These are phyloP conservation scores for Pyronema omphalodes DNA, from an alignment of 495 filamentous ascomycete species.

Conservation along the genomic window DNA sequence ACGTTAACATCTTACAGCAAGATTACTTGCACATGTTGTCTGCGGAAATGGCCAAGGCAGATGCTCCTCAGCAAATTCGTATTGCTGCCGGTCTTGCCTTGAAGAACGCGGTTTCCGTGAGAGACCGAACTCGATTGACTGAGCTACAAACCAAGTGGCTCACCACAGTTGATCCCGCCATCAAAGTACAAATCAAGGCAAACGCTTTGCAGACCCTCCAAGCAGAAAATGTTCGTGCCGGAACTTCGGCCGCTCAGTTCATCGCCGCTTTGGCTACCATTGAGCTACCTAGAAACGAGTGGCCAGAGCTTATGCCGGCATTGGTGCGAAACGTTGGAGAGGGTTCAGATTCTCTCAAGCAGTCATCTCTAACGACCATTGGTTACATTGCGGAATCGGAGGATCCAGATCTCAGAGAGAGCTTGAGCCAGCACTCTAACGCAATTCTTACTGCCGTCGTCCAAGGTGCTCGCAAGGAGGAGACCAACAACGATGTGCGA, in stretches of 20 bases:
- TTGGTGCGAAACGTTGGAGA: slow-evolving; percentile 82
- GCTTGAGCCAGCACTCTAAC: slow-evolving; percentile 72
- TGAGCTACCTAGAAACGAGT: slow-evolving; percentile 81
- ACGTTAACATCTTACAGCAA: slow-evolving; percentile 36
- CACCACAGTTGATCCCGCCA: slow-evolving; percentile 51
- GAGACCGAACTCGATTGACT: slow-evolving; percentile 68
- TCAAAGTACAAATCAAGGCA: slow-evolving; percentile 71
- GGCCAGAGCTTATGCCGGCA: slow-evolving; percentile 80
- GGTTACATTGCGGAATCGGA: slow-evolving; percentile 96
- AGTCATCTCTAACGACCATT: slow-evolving; percentile 81
- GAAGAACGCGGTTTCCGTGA: slow-evolving; percentile 90
- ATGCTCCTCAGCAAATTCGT: slow-evolving; percentile 61
- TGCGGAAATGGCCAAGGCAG: slow-evolving; percentile 82
- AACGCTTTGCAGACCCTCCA: slow-evolving; percentile 68
- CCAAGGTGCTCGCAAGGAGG: slow-evolving; percentile 90
- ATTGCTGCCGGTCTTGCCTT: slow-evolving; percentile 85
- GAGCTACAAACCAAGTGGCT: slow-evolving; percentile 86
- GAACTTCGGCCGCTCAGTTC: slow-evolving; percentile 80
- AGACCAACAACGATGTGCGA: slow-evolving; percentile 74
- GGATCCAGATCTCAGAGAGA: slow-evolving; percentile 66
- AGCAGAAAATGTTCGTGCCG: slow-evolving; percentile 58
- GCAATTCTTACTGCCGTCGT: slow-evolving; percentile 95
- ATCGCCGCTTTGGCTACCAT: slow-evolving; percentile 88
- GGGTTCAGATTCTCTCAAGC: slow-evolving; percentile 72
- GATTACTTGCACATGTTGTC: slow-evolving; percentile 79